A percentile compares a stretch with the other conserved stretches of the same genome.
These are phyloP conservation scores for Fraxinus latifolia DNA, from an alignment of 305 asterid species.

Conservation along the genomic window DNA sequence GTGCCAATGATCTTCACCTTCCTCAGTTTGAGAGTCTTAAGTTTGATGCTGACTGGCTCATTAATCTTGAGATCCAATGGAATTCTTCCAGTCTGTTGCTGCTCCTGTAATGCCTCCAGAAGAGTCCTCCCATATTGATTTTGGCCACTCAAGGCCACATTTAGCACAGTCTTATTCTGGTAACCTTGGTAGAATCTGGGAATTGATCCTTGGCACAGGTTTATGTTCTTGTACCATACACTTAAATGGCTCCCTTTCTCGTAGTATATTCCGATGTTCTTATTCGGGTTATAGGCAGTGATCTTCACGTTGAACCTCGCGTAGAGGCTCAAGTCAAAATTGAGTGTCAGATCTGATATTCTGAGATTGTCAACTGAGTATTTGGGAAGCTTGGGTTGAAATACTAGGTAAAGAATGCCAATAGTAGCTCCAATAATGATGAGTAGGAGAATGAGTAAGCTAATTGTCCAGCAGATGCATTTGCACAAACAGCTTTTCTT, in stretches of 20 bases:
- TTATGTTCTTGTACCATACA: constrained; percentile 74
- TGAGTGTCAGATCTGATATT: constrained; percentile 69
- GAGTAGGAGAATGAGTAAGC: constrained; percentile 53
- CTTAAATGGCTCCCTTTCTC: constrained; percentile 76
- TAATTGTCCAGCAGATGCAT: constrained; percentile 75
- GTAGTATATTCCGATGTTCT: constrained; percentile 79
- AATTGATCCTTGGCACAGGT: constrained; percentile 69
- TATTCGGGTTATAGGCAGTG: constrained; percentile 74
- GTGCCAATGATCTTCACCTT: constrained; percentile 64
- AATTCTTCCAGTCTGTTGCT: constrained; percentile 75
- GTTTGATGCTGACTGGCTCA: constrained; percentile 69
- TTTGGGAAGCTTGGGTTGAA: constrained; percentile 73
- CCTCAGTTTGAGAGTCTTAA: constrained; percentile 64
- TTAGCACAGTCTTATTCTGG: constrained; percentile 60
- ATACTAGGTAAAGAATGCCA: constrained; percentile 63
- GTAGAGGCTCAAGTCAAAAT: constrained; percentile 68
- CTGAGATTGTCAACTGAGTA: constrained; percentile 80
- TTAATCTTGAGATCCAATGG: constrained; percentile 78
- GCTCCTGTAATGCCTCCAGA: constrained; percentile 75
- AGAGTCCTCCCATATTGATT: constrained; percentile 64
- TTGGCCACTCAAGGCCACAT: constrained; percentile 59
- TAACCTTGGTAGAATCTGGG: constrained; percentile 87
- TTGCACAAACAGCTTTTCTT: constrained; percentile 51
- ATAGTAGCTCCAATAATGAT: constrained; percentile 55
- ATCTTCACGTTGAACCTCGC: constrained; percentile 68